These are phyloP conservation scores for Clitoria ternatea DNA, from an alignment of 306 rosid genomes.

Conservation along the genomic window DNA sequence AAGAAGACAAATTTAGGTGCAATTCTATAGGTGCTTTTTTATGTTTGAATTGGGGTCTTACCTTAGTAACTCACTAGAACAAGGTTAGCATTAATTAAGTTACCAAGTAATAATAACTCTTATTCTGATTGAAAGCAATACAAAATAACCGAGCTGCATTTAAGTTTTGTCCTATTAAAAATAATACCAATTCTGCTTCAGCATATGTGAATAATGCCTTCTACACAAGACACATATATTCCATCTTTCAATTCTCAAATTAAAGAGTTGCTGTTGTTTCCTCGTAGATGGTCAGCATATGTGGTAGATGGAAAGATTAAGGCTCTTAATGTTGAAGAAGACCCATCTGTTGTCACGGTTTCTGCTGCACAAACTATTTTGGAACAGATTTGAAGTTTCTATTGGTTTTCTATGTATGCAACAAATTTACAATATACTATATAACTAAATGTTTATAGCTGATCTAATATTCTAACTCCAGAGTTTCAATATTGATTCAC, in stretches of 20 bases:
- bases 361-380: slow-evolving; percentile 66
- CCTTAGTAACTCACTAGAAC: too few species aligned
- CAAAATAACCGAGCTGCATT: too few species aligned
- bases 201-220: background rate
- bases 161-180: too few species aligned
- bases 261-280: background rate
- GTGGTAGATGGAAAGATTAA: slow-evolving; percentile 69
- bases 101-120: too few species aligned
- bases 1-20: too few species aligned
- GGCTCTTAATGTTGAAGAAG: slow-evolving; percentile 65
- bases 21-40: too few species aligned
- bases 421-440: background rate
- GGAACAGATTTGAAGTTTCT: slow-evolving; percentile 52
- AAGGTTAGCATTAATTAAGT: too few species aligned
- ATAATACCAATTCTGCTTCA: background rate
- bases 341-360: slow-evolving; percentile 75
- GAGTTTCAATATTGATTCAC: too few species aligned
- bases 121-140: too few species aligned
- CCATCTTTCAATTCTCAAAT: background rate
- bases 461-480: too few species aligned
- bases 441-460: too few species aligned
- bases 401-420: background rate
- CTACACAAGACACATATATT: background rate
- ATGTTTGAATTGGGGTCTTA: too few species aligned
- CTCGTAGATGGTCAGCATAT: slow-evolving; percentile 28